Base-by-base conservation (phyloP, 768 basidiomycete species). In the Suillus ampliporus region DNA sequence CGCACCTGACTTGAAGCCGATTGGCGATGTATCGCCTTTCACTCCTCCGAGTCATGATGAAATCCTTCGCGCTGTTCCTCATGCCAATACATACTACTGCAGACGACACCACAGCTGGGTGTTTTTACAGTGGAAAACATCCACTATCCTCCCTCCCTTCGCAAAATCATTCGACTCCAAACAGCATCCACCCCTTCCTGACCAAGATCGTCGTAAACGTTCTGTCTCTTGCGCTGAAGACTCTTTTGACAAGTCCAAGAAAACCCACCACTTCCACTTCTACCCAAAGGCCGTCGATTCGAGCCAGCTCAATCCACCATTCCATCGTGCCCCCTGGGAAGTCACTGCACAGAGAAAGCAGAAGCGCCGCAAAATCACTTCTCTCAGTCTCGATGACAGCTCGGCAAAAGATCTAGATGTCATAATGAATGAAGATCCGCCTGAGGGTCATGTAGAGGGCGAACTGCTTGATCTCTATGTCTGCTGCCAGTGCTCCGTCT, bases 71-170 rank as follows among this genome's bases (percentile, higher is more conserved):
- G 83, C 91, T 35, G 81, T 91, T 35, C 92, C 93, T 14, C 92
- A 95, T 71, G 88, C 92, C 5, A 86, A 91, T 67, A 91, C 90
- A 15, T 91, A 91, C 72, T 95, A 90, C 71, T 94, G 92, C 70
- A 84, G 86, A 26, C 88, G 86, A 71, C 90, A 94, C 61, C 91
- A 94, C 67, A 89, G 89, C 7, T 95, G 92, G 92, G 84, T 92
- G 38, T 82, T 94, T 43, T 78, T 94, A 17, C 80, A 79, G 43
- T 91, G 89, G 88, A 86, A 86, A 65, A 83, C 84, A 15, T 88
- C 89, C 14, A 78, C 81, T 21, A 80, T 87, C 41, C 70, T 84
- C 10, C 90, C 89, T 3, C 86, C 88, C 7, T 79, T 92, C 23
- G 82, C 87, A 19, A 76, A 74, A 47, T 85, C 86, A 5, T 90